phyloP scores from a whole-genome alignment of 805 yeast genomes.

The Candida sanyiensis region DNA sequence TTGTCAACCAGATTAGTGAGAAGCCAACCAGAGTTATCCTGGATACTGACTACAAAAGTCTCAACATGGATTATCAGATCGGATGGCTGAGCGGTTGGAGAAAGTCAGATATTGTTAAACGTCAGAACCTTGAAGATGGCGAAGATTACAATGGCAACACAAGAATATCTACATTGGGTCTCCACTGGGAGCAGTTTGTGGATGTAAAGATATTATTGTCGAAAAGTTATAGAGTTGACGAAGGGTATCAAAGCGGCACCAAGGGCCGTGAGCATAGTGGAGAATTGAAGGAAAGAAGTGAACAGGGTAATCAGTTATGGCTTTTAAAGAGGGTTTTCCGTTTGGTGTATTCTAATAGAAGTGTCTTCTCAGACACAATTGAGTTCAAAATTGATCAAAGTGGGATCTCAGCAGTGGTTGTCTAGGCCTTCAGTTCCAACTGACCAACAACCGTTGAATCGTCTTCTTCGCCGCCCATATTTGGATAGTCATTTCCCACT shows the following conservation, averaged over 20 bases:
- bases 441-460: slow-evolving; percentile 32
- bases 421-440: slow-evolving; percentile 28
- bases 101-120: slow-evolving; percentile 30
- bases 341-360: slow-evolving; percentile 36
- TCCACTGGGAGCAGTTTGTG: slow-evolving; percentile 47
- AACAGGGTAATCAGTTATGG: slow-evolving; percentile 14
- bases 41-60: slow-evolving; percentile 22
- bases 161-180: slow-evolving; percentile 49
- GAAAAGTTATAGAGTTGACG: slow-evolving; percentile 34
- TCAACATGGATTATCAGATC: slow-evolving; percentile 53
- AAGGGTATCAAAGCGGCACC: slow-evolving; percentile 5
- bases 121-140: slow-evolving; percentile 21
- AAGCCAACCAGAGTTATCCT: slow-evolving; percentile 31
- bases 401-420: slow-evolving; percentile 12
- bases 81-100: slow-evolving; percentile 80
- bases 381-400: slow-evolving; percentile 23
- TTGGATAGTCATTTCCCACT: slow-evolving; percentile 25
- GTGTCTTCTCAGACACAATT: slow-evolving; percentile 9
- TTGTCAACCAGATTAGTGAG: slow-evolving; percentile 79
- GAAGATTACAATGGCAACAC: slow-evolving; percentile 23
- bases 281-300: slow-evolving; percentile 10
- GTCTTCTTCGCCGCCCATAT: slow-evolving; percentile 6
- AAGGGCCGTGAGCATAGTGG: background rate
- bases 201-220: slow-evolving; percentile 43
- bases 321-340: slow-evolving; percentile 30